These are phyloP conservation scores for Centrapalus pauciflorus DNA, from an alignment of 129 eudicot genomes.

Conservation along the genomic window DNA sequence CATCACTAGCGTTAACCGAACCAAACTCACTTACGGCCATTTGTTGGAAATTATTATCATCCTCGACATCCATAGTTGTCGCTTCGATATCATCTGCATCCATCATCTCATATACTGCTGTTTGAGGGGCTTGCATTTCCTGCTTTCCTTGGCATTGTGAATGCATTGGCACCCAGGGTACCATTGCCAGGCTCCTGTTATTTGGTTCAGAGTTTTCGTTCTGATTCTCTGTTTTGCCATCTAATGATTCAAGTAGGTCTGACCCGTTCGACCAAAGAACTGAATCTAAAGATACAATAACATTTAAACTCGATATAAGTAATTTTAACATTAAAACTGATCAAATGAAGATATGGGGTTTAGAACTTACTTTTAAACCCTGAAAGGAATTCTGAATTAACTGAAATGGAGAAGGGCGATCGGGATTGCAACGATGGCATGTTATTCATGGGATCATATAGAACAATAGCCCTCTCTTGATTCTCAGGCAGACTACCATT, in stretches of 20 bases:
- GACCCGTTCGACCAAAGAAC: slow-evolving; percentile 30
- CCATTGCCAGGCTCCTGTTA: slow-evolving; percentile 51
- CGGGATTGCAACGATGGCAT: slow-evolving; percentile 21
- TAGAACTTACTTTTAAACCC: slow-evolving; percentile 52
- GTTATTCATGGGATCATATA: slow-evolving; percentile 52
- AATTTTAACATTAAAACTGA: background rate
- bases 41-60: slow-evolving; percentile 10
- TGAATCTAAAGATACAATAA: slow-evolving; percentile 31
- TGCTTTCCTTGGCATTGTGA: slow-evolving; percentile 19
- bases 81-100: slow-evolving; percentile 40
- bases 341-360: background rate
- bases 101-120: slow-evolving; percentile 44
- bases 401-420: slow-evolving; percentile 31
- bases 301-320: background rate
- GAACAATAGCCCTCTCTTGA: slow-evolving; percentile 76
- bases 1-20: slow-evolving; percentile 16
- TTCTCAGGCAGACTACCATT: slow-evolving; percentile 31
- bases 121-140: slow-evolving; percentile 3
- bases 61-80: slow-evolving; percentile 61
- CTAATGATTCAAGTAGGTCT: slow-evolving; percentile 8
- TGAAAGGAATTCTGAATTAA: slow-evolving; percentile 50
- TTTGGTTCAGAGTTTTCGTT: background rate
- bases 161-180: slow-evolving; percentile 65
- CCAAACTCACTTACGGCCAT: slow-evolving; percentile 13
- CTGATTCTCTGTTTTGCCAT: slow-evolving; percentile 14